These are phyloP conservation scores for Mycogone perniciosa DNA, from an alignment of 2,329 filamentous ascomycete genomes.

Conservation along the genomic window DNA sequence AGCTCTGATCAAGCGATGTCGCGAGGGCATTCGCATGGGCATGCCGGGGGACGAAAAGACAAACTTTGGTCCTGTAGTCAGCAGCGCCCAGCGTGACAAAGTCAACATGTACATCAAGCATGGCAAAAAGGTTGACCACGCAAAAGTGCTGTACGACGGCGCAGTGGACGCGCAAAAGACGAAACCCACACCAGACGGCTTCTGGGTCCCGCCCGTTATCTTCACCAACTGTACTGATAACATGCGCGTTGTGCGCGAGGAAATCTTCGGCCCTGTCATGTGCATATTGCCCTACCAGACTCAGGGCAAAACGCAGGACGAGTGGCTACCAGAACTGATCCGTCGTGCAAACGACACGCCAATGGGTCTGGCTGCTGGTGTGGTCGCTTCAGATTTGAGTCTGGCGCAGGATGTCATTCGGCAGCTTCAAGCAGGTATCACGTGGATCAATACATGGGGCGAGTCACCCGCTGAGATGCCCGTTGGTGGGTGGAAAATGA, in stretches of 20 bases:
- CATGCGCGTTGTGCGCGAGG: slow-evolving; percentile 74
- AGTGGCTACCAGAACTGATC: slow-evolving; percentile 60
- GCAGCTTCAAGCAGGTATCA: slow-evolving; percentile 75
- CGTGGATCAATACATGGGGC: slow-evolving; percentile 93
- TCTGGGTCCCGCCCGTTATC: slow-evolving; percentile 77
- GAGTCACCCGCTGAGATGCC: slow-evolving; percentile 88
- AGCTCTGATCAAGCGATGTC: slow-evolving; percentile 44
- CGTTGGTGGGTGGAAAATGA: slow-evolving; percentile 88
- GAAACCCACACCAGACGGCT: slow-evolving; percentile 55
- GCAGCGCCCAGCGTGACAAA: slow-evolving; percentile 66
- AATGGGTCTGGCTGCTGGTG: slow-evolving; percentile 75
- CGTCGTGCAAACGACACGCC: slow-evolving; percentile 68
- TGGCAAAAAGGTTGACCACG: slow-evolving; percentile 66
- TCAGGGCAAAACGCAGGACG: slow-evolving; percentile 19
- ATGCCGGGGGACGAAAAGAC: slow-evolving; percentile 64
- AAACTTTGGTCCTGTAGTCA: slow-evolving; percentile 82
- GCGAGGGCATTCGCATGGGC: slow-evolving; percentile 68
- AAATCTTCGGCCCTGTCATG: slow-evolving; percentile 88
- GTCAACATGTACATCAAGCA: slow-evolving; percentile 70
- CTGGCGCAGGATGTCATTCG: slow-evolving; percentile 65
- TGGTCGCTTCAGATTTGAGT: slow-evolving; percentile 72
- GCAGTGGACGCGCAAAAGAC: slow-evolving; percentile 45
- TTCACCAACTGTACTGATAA: slow-evolving; percentile 79
- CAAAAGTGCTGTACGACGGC: slow-evolving; percentile 68
- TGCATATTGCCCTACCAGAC: slow-evolving; percentile 68